phyloP scores from a whole-genome alignment of 2,329 filamentous ascomycete species.

The Trichoderma sp. region DNA sequence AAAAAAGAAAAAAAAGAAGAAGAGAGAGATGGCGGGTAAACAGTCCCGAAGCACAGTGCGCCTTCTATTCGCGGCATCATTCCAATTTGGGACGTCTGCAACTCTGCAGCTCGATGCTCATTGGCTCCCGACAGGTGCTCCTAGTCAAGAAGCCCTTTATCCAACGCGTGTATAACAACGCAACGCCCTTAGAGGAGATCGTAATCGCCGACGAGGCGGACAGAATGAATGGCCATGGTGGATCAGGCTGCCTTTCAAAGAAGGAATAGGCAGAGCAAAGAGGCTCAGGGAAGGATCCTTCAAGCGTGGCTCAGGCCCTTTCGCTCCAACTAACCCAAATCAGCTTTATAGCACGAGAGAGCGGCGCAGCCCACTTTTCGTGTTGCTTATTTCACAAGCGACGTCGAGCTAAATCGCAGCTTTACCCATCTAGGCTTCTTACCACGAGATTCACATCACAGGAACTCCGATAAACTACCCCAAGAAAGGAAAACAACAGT shows the following conservation, averaged over 20 bases:
- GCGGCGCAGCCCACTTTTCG: background rate
- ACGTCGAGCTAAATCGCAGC: background rate
- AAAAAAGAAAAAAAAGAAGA: background rate
- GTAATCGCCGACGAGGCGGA: background rate
- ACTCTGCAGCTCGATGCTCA: background rate
- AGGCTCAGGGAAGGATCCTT: background rate
- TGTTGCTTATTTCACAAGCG: background rate
- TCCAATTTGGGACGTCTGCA: background rate
- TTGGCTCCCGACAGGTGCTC: background rate
- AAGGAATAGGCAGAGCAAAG: background rate
- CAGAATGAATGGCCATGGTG: background rate
- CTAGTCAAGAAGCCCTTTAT: background rate
- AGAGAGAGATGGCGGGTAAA: background rate
- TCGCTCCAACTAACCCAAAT: background rate
- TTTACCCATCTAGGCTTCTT: slow-evolving; percentile 26
- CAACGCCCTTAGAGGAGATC: too few relatives aligned
- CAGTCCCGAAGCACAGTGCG: background rate
- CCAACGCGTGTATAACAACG: background rate
- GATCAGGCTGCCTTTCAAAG: background rate
- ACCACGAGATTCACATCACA: slow-evolving; percentile 18
- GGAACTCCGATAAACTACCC: background rate
- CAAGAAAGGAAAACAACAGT: background rate
- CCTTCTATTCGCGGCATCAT: background rate
- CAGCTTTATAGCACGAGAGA: background rate
- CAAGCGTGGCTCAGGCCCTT: background rate